Base-by-base conservation (phyloP, 306 rosid species). In the Arachis stenosperma region DNA sequence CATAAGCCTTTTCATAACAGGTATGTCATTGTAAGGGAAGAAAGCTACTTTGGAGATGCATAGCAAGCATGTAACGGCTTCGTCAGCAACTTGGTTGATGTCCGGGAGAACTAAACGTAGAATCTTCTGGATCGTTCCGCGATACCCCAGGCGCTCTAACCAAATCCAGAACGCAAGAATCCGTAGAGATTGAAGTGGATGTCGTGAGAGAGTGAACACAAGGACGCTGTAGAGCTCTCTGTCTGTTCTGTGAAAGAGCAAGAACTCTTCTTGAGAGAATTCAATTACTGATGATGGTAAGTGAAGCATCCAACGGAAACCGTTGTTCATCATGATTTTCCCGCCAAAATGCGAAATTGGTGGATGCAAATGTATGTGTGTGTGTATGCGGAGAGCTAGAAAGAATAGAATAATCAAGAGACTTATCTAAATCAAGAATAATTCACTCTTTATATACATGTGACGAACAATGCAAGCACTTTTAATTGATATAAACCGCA, bases 151-250 rank as follows among this genome's bases (percentile, higher is more conserved):
- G 1, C 65, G 67, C 83, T 89, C 95, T 37, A 89, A 60, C 91
- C 91, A 89, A 17, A 85, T 85, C 84, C 89, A 85, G 7, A 89
- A 61, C 3, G 85, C 91, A 71, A 89, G 53, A 0, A 89, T 65
- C 41, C 79, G 83, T 76, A 86, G 80, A 9, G 91, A 70, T 52
- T 89, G 87, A 41, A 64, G 33, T 2, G 91, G 88, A 17, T 86
- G 87, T 10, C 91, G 73, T 14, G 56, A 8, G 0, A 86, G 85
- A 44, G 37, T 73, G 61, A 86, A 8, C 59, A 65, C 88, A 7
- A 89, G 81, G 6, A 81, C 51, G 11, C 65, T 39, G 63, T 79
- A 89, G 2, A 89, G 84, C 33, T 83, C 71, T 43, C 91, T 61
- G 76, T 86, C 95, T 0, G 84, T 83, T 39, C n/a, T 70, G 61